Base-by-base conservation (phyloP, 371 early-diverging fungal genomes). In the Lichtheimia corymbifera region DNA sequence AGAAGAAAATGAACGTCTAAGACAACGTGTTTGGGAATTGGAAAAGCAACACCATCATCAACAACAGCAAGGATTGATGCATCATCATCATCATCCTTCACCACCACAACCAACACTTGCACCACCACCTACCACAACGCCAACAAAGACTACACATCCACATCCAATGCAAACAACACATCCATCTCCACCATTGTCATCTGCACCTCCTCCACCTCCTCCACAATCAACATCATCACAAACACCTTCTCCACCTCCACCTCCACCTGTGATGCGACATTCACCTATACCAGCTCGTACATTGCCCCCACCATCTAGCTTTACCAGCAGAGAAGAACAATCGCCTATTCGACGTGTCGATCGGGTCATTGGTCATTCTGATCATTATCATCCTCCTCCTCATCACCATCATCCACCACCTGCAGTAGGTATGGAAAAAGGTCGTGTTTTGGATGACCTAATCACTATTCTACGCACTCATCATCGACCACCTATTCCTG, bases 361-460 rank as follows among this genome's bases (percentile, higher is more conserved):
- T 28, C 28, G 28, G 7, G 28, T 28, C 0, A 4, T 35, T 35
- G 35, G 35, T 35, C 35, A 35, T 35, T 35, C 35, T 35, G 35
- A 35, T 9, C 35, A 35, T 35, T 35, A 35, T 11, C 35, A 35
- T 35, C 35, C 1, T 22, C 22, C 1, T 22, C 22, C 1, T 22
- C 22, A 22, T 22, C 22, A 22, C 44, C 44, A n/a, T 47, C 47
- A 22, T 1, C 47, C 47, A 47, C 9, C 47, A 17, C 47, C 47
- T 47, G 15, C 18, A 45, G 13, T 52, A 4, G 15, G 43, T 4
- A 11, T 50, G 17, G 63, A 55, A 40, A 54, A 62, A n/a, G 63
- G 63, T 15, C 63, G 63, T 30, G 63, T 62, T 20, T 51, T 62
- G 25, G 63, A 62, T 42, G 63, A 62, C 20, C 56, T 62, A 6